phyloP scores from a whole-genome alignment of 139 green algal genomes.

The Tetradesmus obliquus region DNA sequence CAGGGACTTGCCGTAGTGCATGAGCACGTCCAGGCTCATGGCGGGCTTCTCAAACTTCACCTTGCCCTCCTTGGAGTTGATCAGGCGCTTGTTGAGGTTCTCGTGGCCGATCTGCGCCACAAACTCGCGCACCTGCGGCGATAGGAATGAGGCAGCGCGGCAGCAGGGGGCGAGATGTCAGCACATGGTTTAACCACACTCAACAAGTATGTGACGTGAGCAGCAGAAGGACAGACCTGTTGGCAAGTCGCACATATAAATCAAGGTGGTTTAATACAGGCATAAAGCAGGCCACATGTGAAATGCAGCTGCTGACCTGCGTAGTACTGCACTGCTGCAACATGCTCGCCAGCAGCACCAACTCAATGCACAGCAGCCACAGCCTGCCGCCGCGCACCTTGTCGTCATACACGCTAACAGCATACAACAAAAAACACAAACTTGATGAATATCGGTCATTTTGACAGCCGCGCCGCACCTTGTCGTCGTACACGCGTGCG shows the following conservation, averaged over 20 bases:
- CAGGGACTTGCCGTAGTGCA: constrained; percentile 91
- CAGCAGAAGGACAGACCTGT: too few species aligned
- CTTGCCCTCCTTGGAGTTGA: constrained; percentile 91
- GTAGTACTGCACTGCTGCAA: not conserved
- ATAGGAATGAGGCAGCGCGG: not conserved
- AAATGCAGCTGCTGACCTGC: not conserved
- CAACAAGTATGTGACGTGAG: not conserved
- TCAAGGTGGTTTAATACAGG: not conserved
- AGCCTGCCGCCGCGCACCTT: constrained; percentile 43
- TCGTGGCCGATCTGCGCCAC: constrained; percentile 88
- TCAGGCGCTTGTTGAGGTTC: constrained; percentile 88
- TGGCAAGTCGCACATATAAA: too few species aligned
- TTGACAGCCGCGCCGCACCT: constrained; percentile 30
- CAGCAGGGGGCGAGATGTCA: not conserved
- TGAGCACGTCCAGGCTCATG: constrained; percentile 89
- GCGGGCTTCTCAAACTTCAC: constrained; percentile 86
- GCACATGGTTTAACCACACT: not conserved
- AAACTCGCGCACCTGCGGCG: constrained; percentile 79
- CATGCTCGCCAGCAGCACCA: not conserved
- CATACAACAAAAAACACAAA: not conserved
- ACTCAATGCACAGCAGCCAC: not conserved
- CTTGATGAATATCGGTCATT: too few species aligned
- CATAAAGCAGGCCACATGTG: not conserved
- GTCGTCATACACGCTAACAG: constrained; percentile 88
- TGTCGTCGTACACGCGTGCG: constrained; percentile 94